Evolutionary conservation across 2,329 filamentous ascomycete genomes (phyloP).

Genomic region (Cylindrodendrum hubeiense): DNA sequence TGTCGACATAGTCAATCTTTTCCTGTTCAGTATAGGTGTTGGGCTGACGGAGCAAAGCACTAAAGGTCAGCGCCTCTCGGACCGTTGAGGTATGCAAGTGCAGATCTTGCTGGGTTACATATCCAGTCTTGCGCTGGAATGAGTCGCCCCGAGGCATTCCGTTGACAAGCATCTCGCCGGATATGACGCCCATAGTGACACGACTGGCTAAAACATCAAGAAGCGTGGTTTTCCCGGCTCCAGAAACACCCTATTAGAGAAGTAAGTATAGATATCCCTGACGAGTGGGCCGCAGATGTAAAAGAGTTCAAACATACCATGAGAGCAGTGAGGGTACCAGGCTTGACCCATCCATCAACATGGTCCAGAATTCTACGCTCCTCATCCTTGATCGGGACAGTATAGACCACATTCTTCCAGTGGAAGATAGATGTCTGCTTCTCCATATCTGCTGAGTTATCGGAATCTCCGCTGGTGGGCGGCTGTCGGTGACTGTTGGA

Average conservation of each 20-base stretch:
- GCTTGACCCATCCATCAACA: not conserved
- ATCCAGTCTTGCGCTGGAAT: slow-evolving; percentile 2
- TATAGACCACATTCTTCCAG: not conserved
- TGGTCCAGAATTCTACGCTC: not conserved
- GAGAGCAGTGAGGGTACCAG: not conserved
- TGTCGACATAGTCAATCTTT: slow-evolving; percentile 1
- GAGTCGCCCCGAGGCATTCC: not conserved
- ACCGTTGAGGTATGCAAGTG: not conserved
- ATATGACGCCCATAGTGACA: not conserved
- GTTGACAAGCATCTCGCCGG: not conserved
- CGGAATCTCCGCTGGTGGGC: not conserved
- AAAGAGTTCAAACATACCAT: not conserved
- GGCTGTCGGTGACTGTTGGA: not conserved
- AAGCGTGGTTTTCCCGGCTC: not conserved
- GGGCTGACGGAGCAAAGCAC: not conserved
- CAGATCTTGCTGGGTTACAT: not conserved
- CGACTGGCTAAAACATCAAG: not conserved
- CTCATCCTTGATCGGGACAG: not conserved
- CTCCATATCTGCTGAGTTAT: not conserved
- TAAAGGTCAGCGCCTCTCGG: not conserved
- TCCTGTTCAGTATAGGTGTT: not conserved
- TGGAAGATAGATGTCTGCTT: not conserved
- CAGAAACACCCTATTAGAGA: not conserved
- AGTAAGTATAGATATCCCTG: not conserved
- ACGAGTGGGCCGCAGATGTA: not conserved